Base-by-base conservation (phyloP, 108 stramenopile genomes). In the Parietichytrium sp. region DNA sequence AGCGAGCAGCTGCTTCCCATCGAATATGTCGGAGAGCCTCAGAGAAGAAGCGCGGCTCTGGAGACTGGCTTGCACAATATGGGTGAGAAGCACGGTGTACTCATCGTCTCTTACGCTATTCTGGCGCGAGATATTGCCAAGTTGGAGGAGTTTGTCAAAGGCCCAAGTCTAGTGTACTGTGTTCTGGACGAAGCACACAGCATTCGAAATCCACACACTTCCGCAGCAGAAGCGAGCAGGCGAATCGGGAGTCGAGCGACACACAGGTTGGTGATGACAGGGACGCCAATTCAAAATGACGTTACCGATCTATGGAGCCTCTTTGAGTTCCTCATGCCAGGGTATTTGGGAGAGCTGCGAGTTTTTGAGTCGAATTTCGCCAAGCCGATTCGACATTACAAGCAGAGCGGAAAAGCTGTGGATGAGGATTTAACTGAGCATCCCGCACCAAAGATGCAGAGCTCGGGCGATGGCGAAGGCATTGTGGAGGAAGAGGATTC, bases 251-350 rank as follows among this genome's bases (percentile, higher is more conserved):
- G 16, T 38, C 36, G 18, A 10, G 49, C 49, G 29, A 6, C 20
- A 33, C 49, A 51, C n/a, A 61, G 82, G 6, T 16, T 78, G 7
- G 23, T 45, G 10, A 23, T 82, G 16, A 42, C 79, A 47, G 89
- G 88, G 23, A 91, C 91, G 48, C 90, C 90, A 27, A 88, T 94
- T 4, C 92, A 94, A 80, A 95, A 95, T 84, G 85, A 84, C 29
- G 91, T 93, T 3, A 88, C 92, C 55, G 95, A 95, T 48, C 79
- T 95, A 48, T 87, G 94, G 87, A 90, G 91, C 51, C 87, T 95
- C 53, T 86, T 95, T 3, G 92, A 91, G 51, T 95, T 94, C 79
- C 86, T 94, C 47, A 93, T 93, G 93, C 31, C 80, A 13, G 52
- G 48, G 13, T 42, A 51, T 13, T 29, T 79, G 4, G 79, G 49